Conservation (phyloP, 2,329 filamentous ascomycete species). For the Fusarium torreyae region DNA sequence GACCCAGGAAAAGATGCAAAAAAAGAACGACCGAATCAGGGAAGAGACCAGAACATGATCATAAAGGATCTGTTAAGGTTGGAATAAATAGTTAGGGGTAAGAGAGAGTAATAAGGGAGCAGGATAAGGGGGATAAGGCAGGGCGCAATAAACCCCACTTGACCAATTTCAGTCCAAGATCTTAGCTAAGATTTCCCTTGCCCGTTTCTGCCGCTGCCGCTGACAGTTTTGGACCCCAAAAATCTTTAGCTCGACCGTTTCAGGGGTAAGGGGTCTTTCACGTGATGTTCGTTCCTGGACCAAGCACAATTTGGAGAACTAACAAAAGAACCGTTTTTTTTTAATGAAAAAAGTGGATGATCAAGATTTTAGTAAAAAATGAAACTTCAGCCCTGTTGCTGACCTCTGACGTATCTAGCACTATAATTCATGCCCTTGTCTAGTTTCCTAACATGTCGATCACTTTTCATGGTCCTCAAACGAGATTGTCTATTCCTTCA, state of each 20-base stretch:
- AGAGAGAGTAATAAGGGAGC: constrained; percentile 23
- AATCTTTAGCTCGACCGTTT: constrained; percentile 8
- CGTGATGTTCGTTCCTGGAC: constrained; percentile 4
- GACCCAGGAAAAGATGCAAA: neutral
- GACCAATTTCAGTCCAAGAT: constrained; percentile 17
- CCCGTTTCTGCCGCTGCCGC: no score
- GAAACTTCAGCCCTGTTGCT: constrained; percentile 30
- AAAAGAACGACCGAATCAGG: constrained; percentile 5
- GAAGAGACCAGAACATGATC: constrained; percentile 7
- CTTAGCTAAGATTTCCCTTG: constrained; percentile 17
- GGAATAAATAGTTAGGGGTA: constrained; percentile 5
- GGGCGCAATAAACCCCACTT: constrained; percentile 18
- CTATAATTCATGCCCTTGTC: constrained; percentile 1
- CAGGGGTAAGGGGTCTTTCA: constrained; percentile 6
- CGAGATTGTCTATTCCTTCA: constrained; percentile 27
- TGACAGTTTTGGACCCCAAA: neutral
- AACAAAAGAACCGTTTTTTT: neutral
- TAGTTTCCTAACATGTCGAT: constrained; percentile 20
- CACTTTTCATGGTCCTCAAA: constrained; percentile 4
- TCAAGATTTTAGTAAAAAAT: constrained; percentile 6
- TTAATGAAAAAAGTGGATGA: neutral
- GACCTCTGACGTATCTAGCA: constrained; percentile 19
- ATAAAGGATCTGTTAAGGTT: constrained; percentile 2
- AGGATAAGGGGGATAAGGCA: constrained; percentile 21
- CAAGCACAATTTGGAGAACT: neutral